Percentiles rank a stretch among this genome's conserved stretches.
Evolutionary conservation across 1,284 basidiomycete genomes (phyloP).

Genomic region (Marasmius sp.): DNA sequence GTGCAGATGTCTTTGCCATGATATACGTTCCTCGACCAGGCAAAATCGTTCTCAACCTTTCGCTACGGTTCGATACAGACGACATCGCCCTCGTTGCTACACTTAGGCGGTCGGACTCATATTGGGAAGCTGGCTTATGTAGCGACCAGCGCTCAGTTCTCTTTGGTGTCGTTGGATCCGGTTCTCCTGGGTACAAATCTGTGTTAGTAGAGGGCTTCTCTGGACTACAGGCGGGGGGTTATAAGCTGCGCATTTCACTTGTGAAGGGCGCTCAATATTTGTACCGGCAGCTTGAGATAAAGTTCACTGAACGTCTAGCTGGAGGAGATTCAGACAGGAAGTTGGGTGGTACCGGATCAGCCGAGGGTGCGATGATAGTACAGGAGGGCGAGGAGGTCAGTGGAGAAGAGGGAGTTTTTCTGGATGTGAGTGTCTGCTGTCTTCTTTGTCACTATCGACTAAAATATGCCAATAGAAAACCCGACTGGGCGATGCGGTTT

Average conservation of each 20-base stretch:
- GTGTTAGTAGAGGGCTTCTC: background rate
- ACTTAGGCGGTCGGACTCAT: background rate
- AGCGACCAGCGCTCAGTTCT: background rate
- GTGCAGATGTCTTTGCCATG: background rate
- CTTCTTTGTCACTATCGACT: no score
- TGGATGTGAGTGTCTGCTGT: no score
- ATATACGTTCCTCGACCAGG: background rate
- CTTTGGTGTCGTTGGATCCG: background rate
- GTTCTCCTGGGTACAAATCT: background rate
- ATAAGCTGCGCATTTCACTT: no score
- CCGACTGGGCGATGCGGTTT: no score
- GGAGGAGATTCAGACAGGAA: background rate
- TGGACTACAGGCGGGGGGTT: background rate
- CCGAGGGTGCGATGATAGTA: no score
- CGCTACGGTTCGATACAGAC: background rate
- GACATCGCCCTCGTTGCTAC: background rate
- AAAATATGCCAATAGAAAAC: no score
- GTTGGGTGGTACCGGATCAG: no score
- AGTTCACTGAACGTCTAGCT: background rate
- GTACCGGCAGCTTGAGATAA: no score
- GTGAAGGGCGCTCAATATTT: no score
- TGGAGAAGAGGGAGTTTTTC: no score
- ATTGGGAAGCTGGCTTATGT: no score
- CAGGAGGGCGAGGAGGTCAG: no score
- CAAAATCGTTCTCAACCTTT: background rate